Evolutionary conservation across 345 rosid genomes (phyloP), one percentile per base, ranked within the genome.

Genomic region (Noccaea bulbosa): DNA sequence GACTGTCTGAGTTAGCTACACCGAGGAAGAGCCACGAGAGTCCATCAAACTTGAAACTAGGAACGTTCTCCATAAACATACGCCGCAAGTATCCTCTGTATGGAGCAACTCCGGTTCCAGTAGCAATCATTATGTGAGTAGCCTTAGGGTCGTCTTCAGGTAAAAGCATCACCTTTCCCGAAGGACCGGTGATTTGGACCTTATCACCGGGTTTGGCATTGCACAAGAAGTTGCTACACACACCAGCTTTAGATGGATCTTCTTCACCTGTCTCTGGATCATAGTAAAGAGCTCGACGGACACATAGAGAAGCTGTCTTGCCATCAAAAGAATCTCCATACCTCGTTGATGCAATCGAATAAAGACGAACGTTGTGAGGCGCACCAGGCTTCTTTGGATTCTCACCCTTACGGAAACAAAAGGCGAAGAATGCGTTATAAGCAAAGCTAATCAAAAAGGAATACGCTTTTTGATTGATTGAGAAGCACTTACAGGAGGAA

Each of bases 1-100:
- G 96, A 67, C 98, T 91, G 80, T 94, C 99, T 2, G 80, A 71
- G 80, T 94, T 94, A 79, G 99, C 99, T 30, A 94, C 99, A 12
- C 99, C 99, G 8, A 94, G 98, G 83, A 94, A 94, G 50, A 94
- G 99, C 99, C 98, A 94, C 0, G 97, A 82, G 48, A 94, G 95
- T 64, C 99, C 99, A 5, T 85, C 77, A 71, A 88, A 94, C 82
- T 91, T 91, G 84, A 77, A 91, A 5, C 58, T 82, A 0, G 88
- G 90, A 50, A 94, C 90, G 8, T 81, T 65, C 79, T 94, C 99
- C 98, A 91, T 94, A 75, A 94, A 91, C 98, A 94, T 94, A 7
- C 99, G 96, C 12, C 98, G 85, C 20, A 94, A 83, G 76, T 94
- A 94, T 27, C 92, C 98, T 79, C 99, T 83, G 71, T 11, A 94